Percentiles rank a stretch among this genome's conserved stretches.
phyloP scores from a whole-genome alignment of 352 stramenopile species.

The Globisporangium viniferum region DNA sequence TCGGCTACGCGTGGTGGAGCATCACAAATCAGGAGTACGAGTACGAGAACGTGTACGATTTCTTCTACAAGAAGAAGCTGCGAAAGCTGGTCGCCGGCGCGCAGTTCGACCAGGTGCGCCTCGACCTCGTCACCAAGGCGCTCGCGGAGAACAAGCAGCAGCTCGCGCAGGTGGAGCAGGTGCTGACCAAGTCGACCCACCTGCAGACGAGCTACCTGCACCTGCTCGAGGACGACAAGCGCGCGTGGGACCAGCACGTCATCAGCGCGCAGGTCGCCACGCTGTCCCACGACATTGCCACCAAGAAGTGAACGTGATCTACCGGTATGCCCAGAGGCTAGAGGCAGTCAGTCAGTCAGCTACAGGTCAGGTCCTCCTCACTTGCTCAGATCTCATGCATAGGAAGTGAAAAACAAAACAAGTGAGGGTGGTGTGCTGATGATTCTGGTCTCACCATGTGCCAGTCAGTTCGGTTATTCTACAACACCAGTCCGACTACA shows the following conservation, averaged over 20 bases:
- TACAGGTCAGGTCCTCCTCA: too few relatives aligned
- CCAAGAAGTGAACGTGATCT: background rate
- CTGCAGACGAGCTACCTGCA: slow-evolving; percentile 72
- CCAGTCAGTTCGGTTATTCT: too few relatives aligned
- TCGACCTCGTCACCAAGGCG: slow-evolving; percentile 36
- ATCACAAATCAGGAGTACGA: slow-evolving; percentile 86
- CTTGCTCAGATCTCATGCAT: too few relatives aligned
- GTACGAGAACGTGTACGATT: slow-evolving; percentile 88
- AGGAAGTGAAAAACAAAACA: too few relatives aligned
- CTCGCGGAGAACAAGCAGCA: slow-evolving; percentile 35
- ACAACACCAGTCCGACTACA: too few relatives aligned
- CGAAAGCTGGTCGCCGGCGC: slow-evolving; percentile 50
- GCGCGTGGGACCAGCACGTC: slow-evolving; percentile 13
- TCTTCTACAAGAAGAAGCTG: slow-evolving; percentile 70
- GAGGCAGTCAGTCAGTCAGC: too few relatives aligned
- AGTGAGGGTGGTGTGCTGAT: too few relatives aligned
- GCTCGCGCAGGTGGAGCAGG: slow-evolving; percentile 48
- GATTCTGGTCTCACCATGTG: too few relatives aligned
- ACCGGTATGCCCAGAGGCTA: too few relatives aligned
- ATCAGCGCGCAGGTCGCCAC: background rate
- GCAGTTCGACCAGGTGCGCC: slow-evolving; percentile 54
- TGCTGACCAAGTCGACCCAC: slow-evolving; percentile 62
- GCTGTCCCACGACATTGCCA: background rate
- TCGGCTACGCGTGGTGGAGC: slow-evolving; percentile 84
- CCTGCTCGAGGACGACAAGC: slow-evolving; percentile 32